Percentiles rank a stretch among this genome's conserved stretches.
Conservation (phyloP, 73 alveolate genomes). For the Tetrahymena elliotti region DNA sequence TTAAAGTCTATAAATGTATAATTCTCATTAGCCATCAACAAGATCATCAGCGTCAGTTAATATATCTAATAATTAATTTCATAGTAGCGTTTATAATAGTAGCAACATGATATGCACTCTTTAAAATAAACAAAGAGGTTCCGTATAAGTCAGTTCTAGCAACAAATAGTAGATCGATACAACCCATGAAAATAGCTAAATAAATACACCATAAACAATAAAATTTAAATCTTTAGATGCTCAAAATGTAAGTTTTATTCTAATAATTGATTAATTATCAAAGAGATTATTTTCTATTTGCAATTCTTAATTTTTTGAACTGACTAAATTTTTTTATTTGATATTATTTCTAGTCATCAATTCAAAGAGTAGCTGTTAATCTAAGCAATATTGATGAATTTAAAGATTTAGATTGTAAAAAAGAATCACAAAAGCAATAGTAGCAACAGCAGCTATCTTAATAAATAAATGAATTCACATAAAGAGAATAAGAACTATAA, state of each 20-base stretch:
- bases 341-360: neutral
- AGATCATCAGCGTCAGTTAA: neutral
- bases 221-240: neutral
- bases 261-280: neutral
- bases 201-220: neutral
- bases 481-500: neutral
- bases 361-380: neutral
- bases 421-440: neutral
- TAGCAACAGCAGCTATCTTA: neutral
- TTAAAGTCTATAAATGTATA: neutral
- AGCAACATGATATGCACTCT: neutral
- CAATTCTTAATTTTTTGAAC: neutral
- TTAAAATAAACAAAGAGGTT: neutral
- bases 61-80: neutral
- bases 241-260: neutral
- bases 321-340: neutral
- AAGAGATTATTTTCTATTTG: neutral
- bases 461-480: neutral
- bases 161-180: neutral
- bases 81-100: neutral
- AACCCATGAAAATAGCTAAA: neutral
- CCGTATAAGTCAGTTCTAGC: neutral
- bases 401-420: neutral
- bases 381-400: neutral
- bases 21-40: neutral